phyloP scores from a whole-genome alignment of 306 rosid species.

The Carpinus viminea region DNA sequence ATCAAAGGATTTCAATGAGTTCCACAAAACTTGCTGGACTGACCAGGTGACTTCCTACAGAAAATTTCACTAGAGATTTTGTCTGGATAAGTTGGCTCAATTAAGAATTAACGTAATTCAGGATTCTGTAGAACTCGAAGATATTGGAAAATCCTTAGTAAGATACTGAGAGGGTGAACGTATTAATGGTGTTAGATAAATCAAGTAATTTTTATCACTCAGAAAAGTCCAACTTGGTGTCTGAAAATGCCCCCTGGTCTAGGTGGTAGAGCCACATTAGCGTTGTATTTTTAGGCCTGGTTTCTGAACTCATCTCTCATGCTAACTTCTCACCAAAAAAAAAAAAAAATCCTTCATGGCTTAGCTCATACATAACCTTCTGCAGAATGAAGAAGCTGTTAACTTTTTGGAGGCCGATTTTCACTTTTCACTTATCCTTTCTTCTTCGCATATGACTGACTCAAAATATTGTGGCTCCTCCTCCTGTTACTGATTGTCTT shows the following conservation, averaged over 20 bases:
- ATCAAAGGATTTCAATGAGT: conserved; percentile 68
- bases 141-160: not conserved
- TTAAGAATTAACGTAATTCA: not conserved
- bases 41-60: conserved; percentile 42
- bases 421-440: not conserved
- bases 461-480: not conserved
- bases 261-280: not conserved
- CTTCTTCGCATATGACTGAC: not conserved
- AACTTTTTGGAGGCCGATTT: not conserved
- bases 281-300: not conserved
- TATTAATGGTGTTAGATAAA: not conserved
- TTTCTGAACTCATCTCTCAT: not conserved
- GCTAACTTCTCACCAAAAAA: not conserved
- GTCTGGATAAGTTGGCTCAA: not conserved
- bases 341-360: not conserved
- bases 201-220: not conserved
- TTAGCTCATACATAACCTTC: not conserved
- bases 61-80: not conserved
- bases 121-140: not conserved
- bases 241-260: not conserved
- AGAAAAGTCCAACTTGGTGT: not conserved
- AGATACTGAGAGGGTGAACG: not conserved
- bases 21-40: conserved; percentile 79
- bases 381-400: not conserved
- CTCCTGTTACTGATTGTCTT: conserved; percentile 1